phyloP scores from a whole-genome alignment of 306 rosid genomes.

The Sicyos edulis region DNA sequence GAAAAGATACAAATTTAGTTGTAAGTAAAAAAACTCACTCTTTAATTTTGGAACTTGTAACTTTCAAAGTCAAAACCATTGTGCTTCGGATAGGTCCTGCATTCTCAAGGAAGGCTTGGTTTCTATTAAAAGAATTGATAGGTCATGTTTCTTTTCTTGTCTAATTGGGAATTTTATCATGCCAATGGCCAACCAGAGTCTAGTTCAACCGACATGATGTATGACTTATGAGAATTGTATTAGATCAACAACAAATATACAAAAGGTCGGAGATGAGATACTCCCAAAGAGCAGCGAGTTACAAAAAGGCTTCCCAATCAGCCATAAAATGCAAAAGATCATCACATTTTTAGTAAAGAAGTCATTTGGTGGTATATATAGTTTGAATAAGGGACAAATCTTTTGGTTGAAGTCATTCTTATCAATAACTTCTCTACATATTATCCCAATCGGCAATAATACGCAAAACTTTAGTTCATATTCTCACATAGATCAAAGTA shows the following conservation, averaged over 20 bases:
- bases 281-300: neutral
- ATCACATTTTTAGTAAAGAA: neutral
- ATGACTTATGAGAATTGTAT: too few relatives aligned
- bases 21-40: conserved; percentile 43
- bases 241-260: neutral
- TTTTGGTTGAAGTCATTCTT: too few relatives aligned
- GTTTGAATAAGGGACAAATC: too few relatives aligned
- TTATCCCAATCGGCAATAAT: too few relatives aligned
- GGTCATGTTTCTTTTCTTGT: neutral
- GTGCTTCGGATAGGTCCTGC: neutral
- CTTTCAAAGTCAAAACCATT: neutral
- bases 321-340: too few relatives aligned
- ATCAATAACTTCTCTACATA: too few relatives aligned
- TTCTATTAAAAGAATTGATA: neutral
- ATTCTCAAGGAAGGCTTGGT: neutral
- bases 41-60: neutral
- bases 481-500: too few relatives aligned
- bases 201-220: too few relatives aligned
- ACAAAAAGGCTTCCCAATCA: neutral
- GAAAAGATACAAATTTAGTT: conserved; percentile 82
- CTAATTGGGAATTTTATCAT: neutral
- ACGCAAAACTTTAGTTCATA: too few relatives aligned
- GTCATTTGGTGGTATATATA: too few relatives aligned
- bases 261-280: neutral
- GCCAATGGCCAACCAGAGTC: neutral